A percentile compares a stretch with the other conserved stretches of the same genome.
Evolutionary conservation across 1,139 yeast genomes (phyloP).

Genomic region (Candida gigantensis): DNA sequence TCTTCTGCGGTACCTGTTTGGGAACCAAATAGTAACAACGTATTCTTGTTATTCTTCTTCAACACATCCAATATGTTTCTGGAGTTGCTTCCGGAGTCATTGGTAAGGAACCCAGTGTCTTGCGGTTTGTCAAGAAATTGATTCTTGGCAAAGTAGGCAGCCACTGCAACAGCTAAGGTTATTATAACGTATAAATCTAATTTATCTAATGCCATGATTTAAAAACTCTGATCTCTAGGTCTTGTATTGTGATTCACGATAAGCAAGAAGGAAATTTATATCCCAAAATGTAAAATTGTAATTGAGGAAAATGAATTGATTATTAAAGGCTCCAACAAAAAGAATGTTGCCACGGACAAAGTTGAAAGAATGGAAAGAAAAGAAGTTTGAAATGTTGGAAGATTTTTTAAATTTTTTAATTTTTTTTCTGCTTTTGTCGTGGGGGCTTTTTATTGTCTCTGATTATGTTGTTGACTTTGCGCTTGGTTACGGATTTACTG

Average conservation of each 20-base stretch:
- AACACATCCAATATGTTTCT: slow-evolving; percentile 69
- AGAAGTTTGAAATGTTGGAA: no score
- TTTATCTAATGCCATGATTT: slow-evolving; percentile 55
- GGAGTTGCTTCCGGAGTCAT: slow-evolving; percentile 39
- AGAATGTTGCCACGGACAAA: no score
- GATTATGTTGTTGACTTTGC: no score
- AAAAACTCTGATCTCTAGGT: background rate
- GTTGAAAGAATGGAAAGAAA: no score
- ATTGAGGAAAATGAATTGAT: no score
- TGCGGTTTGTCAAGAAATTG: slow-evolving; percentile 27
- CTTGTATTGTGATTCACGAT: no score
- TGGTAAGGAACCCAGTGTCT: slow-evolving; percentile 30
- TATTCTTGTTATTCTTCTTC: slow-evolving; percentile 66
- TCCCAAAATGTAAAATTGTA: background rate
- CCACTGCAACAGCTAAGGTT: slow-evolving; percentile 62
- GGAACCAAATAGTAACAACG: slow-evolving; percentile 85
- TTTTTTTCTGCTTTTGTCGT: no score
- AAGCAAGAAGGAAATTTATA: no score
- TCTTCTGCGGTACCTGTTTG: slow-evolving; percentile 99
- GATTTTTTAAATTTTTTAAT: no score
- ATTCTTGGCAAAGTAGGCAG: slow-evolving; percentile 69
- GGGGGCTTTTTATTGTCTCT: no score
- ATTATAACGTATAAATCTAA: slow-evolving; percentile 71
- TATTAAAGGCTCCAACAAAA: no score
- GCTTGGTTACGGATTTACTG: no score